These are phyloP conservation scores for Nicotiana noctiflora DNA, from an alignment of 257 asterid species.

Conservation along the genomic window DNA sequence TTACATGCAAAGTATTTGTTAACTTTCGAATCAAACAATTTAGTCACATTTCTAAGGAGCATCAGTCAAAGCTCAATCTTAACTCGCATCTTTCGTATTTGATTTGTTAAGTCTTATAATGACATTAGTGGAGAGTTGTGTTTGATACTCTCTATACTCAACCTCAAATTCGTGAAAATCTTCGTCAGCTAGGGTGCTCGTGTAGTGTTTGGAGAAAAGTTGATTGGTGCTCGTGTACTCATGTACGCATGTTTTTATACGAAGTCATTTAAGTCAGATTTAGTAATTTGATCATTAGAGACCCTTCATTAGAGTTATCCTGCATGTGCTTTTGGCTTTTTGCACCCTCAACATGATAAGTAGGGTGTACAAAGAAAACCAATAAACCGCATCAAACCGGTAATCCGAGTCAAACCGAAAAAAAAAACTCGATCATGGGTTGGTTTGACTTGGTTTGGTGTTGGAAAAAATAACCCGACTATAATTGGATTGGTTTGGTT, in stretches of 20 bases:
- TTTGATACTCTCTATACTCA: not conserved
- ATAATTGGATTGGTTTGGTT: too few relatives aligned
- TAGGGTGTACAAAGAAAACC: too few relatives aligned
- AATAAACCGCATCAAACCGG: too few relatives aligned
- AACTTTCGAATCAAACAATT: too few relatives aligned
- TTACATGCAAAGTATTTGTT: too few relatives aligned
- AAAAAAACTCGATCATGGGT: too few relatives aligned
- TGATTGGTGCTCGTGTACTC: not conserved
- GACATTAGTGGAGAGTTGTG: not conserved
- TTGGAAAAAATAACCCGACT: too few relatives aligned
- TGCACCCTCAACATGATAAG: constrained; percentile 7
- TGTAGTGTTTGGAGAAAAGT: not conserved
- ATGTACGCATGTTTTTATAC: not conserved
- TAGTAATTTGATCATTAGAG: not conserved
- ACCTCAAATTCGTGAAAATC: not conserved
- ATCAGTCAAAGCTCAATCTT: not conserved
- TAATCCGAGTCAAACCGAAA: too few relatives aligned
- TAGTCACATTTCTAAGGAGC: not conserved
- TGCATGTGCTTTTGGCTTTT: not conserved
- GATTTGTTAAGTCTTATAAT: not conserved
- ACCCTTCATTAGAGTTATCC: not conserved
- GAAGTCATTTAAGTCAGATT: not conserved
- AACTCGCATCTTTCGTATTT: not conserved
- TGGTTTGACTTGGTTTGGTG: too few relatives aligned
- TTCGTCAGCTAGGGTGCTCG: not conserved